Base-by-base conservation (phyloP, 2,329 filamentous ascomycete genomes). In the Neonectria neomacrospora region DNA sequence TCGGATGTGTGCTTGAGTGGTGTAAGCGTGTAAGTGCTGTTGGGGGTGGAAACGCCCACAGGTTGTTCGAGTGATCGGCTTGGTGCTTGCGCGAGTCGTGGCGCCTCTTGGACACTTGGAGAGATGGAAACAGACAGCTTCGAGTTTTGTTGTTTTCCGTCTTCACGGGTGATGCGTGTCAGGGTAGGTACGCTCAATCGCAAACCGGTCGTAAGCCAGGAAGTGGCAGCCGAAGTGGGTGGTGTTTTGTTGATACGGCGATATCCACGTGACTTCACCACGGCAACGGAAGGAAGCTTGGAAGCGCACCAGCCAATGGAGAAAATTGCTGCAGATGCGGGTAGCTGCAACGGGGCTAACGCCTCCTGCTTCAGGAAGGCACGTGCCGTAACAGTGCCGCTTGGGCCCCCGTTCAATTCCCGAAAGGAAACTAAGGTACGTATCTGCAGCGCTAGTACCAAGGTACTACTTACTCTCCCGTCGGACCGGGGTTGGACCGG, bases 251-350 rank as follows among this genome's bases (percentile, higher is more conserved):
- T 76, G 71, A 70, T 71, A 63, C 39, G 51, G 55, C 50, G 28
- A 53, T 45, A 30, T 18, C 54, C 74, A 75, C 73, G 74, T 76
- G 73, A 75, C 67, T 73, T 75, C 74, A 75, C 74, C 74, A 76
- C 70, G 56, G 74, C 74, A 76, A 76, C 74, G 63, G 56, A 28
- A 63, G 56, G 57, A 62, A 55, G n/a, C n/a, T 20, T 37, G 34
- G 34, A 41, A 41, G 7, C 30, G 37, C 45, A 18, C 50, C 37
- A 56, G 45, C 45, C 45, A 26, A 47, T 14, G 11, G 22, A 50
- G 30, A 42, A 50, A 34, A 30, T 39, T 37, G 37, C 47, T 61
- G 58, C 58, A 55, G 42, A 44, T 34, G 42, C 57, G 48, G 45
- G 54, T 54, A 63, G 51, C 60, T 16, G 34, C 48, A n/a, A 50